These are phyloP conservation scores for Spongospora subterranea DNA, from an alignment of 208 protist species.

Conservation along the genomic window DNA sequence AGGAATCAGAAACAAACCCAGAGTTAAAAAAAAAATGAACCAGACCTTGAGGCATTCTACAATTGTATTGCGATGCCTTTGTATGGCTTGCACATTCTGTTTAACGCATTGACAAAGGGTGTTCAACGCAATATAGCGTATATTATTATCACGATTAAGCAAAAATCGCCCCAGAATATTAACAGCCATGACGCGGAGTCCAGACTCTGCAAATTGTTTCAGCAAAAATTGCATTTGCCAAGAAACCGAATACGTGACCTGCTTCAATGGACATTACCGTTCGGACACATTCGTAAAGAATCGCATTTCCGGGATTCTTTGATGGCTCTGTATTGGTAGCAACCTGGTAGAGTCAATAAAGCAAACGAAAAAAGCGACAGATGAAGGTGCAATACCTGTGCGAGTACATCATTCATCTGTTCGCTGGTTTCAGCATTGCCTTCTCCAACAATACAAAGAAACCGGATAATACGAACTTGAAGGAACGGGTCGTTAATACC, in stretches of 20 bases:
- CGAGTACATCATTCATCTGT: constrained; percentile 94
- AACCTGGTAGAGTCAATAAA: constrained; percentile 76
- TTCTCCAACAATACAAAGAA: constrained; percentile 92
- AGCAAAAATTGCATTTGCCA: background rate
- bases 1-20: constrained; percentile 84
- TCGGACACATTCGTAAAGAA: constrained; percentile 96
- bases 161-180: constrained; percentile 98
- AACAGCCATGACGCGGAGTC: constrained; percentile 88
- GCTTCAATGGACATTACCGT: constrained; percentile 96
- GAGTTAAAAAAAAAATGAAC: constrained; percentile 90
- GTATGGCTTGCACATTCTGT: constrained; percentile 81
- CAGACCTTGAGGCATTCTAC: constrained; percentile 92
- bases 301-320: constrained; percentile 93
- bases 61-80: constrained; percentile 89
- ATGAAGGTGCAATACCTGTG: constrained; percentile 72
- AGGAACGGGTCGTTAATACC: constrained; percentile 97
- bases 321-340: constrained; percentile 95
- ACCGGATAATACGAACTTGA: constrained; percentile 91
- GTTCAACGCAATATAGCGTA: constrained; percentile 94
- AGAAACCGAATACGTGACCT: background rate
- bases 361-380: background rate
- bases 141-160: constrained; percentile 95
- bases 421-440: constrained; percentile 88
- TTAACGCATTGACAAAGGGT: constrained; percentile 87
- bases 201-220: constrained; percentile 68